Evolutionary conservation across 345 rosid genomes (phyloP).

Genomic region (Ceriops decandra): DNA sequence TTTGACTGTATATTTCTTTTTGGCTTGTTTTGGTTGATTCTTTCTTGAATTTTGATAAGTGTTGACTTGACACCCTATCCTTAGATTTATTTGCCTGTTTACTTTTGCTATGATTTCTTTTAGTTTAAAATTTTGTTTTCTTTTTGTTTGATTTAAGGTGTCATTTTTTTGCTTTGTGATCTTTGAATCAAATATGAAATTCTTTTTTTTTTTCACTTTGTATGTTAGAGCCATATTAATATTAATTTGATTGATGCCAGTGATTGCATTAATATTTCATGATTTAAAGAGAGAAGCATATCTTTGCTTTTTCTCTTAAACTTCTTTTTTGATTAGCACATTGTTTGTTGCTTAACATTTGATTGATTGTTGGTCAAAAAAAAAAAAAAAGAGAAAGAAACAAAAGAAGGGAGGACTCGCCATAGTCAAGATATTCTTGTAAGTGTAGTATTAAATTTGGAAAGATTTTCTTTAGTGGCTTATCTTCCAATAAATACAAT

Average conservation of each 20-base stretch:
- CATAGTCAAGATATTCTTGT: not conserved
- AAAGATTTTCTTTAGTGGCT: not conserved
- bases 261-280: too few relatives aligned
- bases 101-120: not conserved
- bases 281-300: not conserved
- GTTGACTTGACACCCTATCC: too few relatives aligned
- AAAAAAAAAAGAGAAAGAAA: not conserved
- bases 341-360: not conserved
- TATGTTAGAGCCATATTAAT: not conserved
- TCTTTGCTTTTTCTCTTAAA: not conserved
- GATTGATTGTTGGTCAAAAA: not conserved
- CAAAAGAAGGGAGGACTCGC: not conserved
- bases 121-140: not conserved
- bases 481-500: constrained; percentile 13
- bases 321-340: not conserved
- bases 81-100: too few relatives aligned
- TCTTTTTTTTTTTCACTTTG: not conserved
- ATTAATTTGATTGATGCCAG: too few relatives aligned
- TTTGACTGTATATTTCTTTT: too few relatives aligned
- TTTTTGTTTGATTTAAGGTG: constrained; percentile 1
- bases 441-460: not conserved
- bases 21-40: too few relatives aligned
- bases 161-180: not conserved
- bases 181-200: not conserved
- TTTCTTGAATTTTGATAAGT: too few relatives aligned